Evolutionary conservation across 768 basidiomycete species (phyloP).

Genomic region (Clitopilus hobsonii): DNA sequence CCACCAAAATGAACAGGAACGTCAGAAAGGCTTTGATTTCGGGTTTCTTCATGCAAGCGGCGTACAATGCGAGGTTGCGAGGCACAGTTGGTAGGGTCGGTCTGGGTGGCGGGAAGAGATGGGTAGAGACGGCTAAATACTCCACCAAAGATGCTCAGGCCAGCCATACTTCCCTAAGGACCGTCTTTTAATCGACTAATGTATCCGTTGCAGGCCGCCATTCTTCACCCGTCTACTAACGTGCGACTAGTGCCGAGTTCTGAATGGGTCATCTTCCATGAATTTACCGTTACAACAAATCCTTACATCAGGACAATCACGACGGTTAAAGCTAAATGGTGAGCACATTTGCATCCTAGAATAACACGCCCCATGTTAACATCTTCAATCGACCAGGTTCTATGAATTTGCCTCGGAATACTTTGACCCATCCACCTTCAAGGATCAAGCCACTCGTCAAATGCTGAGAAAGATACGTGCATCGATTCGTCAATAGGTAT

Average conservation of each 20-base stretch:
- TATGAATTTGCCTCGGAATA: too few species aligned
- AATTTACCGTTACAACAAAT: conserved; percentile 88
- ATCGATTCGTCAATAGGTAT: too few species aligned
- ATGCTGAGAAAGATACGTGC: too few species aligned
- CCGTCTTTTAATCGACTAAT: background rate
- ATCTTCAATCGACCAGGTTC: too few species aligned
- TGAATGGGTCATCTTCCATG: conserved; percentile 91
- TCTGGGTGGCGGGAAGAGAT: conserved; percentile 52
- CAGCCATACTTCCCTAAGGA: background rate
- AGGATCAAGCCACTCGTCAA: too few species aligned
- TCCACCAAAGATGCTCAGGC: too few species aligned
- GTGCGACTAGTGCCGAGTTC: conserved; percentile 67
- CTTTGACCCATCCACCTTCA: too few species aligned
- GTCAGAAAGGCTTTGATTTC: conserved; percentile 82
- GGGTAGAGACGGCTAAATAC: too few species aligned
- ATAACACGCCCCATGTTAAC: too few species aligned
- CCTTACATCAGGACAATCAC: conserved; percentile 93
- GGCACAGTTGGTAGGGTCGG: conserved; percentile 63
- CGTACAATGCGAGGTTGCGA: conserved; percentile 74
- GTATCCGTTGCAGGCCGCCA: background rate
- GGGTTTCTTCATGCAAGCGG: conserved; percentile 98
- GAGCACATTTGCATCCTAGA: too few species aligned
- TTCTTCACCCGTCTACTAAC: conserved; percentile 84
- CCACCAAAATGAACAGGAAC: conserved; percentile 60
- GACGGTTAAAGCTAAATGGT: conserved; percentile 86